Evolutionary conservation across 2,329 filamentous ascomycete genomes (phyloP), one percentile per base, ranked within the genome.

Genomic region (Epichloe sibirici): DNA sequence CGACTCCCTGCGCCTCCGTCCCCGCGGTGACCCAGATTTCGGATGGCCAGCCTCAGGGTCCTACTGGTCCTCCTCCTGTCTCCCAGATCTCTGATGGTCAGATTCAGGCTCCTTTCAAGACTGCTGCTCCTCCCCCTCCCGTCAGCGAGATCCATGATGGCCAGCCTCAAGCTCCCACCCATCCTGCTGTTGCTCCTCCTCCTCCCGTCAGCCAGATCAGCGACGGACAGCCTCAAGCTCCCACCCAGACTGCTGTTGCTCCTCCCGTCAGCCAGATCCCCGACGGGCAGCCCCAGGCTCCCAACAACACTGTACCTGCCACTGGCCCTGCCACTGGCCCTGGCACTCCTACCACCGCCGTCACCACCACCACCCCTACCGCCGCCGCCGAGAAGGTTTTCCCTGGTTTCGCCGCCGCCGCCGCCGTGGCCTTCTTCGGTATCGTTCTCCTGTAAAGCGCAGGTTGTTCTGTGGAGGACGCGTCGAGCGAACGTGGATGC

Each of bases 131-230:
- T n/a, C 56, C 43, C 25, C 53, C 50, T 37, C 48, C 53, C 8
- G 68, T 77, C 43, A 70, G 72, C 21, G 70, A 73, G 40, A 60
- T 75, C 21, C 53, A 61, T 17, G 73, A 76, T 53, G 74, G 74
- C 37, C 74, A 76, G 63, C 69, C 71, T 35, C 73, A 75, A 62
- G 72, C 73, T 17, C 61, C 74, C 51, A 72, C 73, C 5, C 75
- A 73, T 0, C 64, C 61, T 0, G 62, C 69, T 4, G 62, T 67
- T 2, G 62, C 67, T 2, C 62, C 73, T 3, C 62, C 73, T 3
- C 62, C 73, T 35, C 53, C 57, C 9, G 52, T 77, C 42, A 74
- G 71, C 62, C 72, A 78, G 63, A 77, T 78, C 56, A 63, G 65
- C 4, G 66, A 69, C 31, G 66, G 66, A 25, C 72, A 82, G 58